A percentile compares a stretch with the other conserved stretches of the same genome.
phyloP scores from a whole-genome alignment of 2,329 filamentous ascomycete species.

The Proliferodiscus dingleyae region DNA sequence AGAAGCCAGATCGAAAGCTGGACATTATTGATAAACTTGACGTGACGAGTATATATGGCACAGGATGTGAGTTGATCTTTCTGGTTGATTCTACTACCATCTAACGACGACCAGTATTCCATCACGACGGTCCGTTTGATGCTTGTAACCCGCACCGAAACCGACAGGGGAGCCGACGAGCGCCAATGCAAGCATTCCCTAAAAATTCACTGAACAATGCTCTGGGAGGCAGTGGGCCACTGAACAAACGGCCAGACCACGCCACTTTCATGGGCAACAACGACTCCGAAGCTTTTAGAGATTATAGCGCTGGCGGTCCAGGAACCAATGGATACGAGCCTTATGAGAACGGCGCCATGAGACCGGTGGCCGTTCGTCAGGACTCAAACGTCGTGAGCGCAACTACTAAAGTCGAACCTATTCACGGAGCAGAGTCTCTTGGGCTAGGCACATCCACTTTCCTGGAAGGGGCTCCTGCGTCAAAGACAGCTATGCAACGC shows the following conservation, averaged over 20 bases:
- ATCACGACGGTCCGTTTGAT: slow-evolving; percentile 96
- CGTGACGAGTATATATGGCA: slow-evolving; percentile 92
- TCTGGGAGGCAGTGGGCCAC: slow-evolving; percentile 78
- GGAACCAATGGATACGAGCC: slow-evolving; percentile 38
- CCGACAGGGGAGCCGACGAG: slow-evolving; percentile 71
- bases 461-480: slow-evolving; percentile 86
- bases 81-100: neutral
- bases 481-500: slow-evolving; percentile 71
- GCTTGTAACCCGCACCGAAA: slow-evolving; percentile 94
- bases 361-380: slow-evolving; percentile 26
- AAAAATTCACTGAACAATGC: slow-evolving; percentile 90
- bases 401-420: slow-evolving; percentile 58
- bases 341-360: slow-evolving; percentile 38
- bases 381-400: slow-evolving; percentile 59
- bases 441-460: slow-evolving; percentile 94
- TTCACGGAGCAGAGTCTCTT: slow-evolving; percentile 78
- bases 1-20: slow-evolving; percentile 42
- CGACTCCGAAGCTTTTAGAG: slow-evolving; percentile 79
- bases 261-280: slow-evolving; percentile 78
- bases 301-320: slow-evolving; percentile 52
- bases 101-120: slow-evolving; percentile 64
- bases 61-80: slow-evolving; percentile 69
- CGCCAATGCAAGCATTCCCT: slow-evolving; percentile 95
- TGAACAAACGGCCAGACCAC: slow-evolving; percentile 78
- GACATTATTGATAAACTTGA: slow-evolving; percentile 97